Conservation (phyloP, 495 filamentous ascomycete species). For the Penicillium paradoxum region DNA sequence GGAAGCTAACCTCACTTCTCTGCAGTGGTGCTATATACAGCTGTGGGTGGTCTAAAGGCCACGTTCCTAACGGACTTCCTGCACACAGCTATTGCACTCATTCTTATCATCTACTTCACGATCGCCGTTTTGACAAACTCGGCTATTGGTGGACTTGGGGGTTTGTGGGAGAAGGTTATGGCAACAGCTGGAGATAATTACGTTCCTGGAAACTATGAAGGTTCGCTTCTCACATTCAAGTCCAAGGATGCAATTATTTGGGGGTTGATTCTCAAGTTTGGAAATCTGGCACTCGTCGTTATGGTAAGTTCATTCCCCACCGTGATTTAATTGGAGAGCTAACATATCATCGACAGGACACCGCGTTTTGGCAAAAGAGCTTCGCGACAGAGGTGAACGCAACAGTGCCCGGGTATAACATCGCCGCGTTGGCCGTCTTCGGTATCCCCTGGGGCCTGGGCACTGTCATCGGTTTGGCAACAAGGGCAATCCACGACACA, state of each 20-base stretch:
- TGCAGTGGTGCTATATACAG: slow-evolving; percentile 36
- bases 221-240: slow-evolving; percentile 47
- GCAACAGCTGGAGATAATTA: slow-evolving; percentile 32
- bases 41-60: slow-evolving; percentile 38
- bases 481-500: slow-evolving; percentile 42
- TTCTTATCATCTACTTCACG: slow-evolving; percentile 40
- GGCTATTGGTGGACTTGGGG: slow-evolving; percentile 27
- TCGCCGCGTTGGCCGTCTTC: slow-evolving; percentile 43
- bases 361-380: slow-evolving; percentile 50
- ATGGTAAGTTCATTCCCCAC: slow-evolving; percentile 31
- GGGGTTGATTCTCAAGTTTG: slow-evolving; percentile 44
- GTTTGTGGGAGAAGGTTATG: slow-evolving; percentile 36
- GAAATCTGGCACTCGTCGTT: slow-evolving; percentile 46
- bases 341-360: slow-evolving; percentile 30
- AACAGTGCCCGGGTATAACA: slow-evolving; percentile 41
- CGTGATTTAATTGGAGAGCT: neutral
- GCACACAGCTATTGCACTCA: slow-evolving; percentile 35
- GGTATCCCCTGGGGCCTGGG: slow-evolving; percentile 48
- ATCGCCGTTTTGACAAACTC: slow-evolving; percentile 30
- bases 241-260: slow-evolving; percentile 49
- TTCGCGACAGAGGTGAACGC: slow-evolving; percentile 41
- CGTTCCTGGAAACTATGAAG: slow-evolving; percentile 43
- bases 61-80: slow-evolving; percentile 40
- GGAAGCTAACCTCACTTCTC: neutral
- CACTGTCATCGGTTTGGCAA: slow-evolving; percentile 45